phyloP scores from a whole-genome alignment of 768 basidiomycete species.

The Termitomyces sp. region DNA sequence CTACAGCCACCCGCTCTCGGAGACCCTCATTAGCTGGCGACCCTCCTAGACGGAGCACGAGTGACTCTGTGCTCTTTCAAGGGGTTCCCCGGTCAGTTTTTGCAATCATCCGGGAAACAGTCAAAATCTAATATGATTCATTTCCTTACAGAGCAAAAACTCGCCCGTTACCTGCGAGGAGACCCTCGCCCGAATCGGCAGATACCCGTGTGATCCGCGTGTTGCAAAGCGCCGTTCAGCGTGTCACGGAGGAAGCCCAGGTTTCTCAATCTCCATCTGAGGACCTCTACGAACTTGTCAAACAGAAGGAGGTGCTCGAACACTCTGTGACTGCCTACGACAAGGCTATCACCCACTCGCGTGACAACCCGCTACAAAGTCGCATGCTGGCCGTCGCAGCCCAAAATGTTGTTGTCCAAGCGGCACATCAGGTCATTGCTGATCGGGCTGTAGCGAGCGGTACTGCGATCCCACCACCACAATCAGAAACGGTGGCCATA shows the following conservation, averaged over 20 bases:
- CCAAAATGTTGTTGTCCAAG: conserved; percentile 78
- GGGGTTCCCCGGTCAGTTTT: conserved; percentile 33
- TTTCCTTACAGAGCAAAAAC: conserved; percentile 21
- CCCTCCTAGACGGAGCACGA: conserved; percentile 41
- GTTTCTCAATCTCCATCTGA: conserved; percentile 48
- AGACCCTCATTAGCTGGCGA: conserved; percentile 40
- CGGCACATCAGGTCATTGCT: conserved; percentile 64
- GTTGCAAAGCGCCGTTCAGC: conserved; percentile 71
- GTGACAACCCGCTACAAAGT: conserved; percentile 47
- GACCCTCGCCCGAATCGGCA: conserved; percentile 25
- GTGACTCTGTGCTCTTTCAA: conserved; percentile 44
- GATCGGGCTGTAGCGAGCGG: conserved; percentile 41
- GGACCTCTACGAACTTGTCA: conserved; percentile 64
- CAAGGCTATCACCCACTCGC: conserved; percentile 49
- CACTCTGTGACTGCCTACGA: conserved; percentile 74
- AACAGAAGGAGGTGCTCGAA: conserved; percentile 77
- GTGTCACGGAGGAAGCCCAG: conserved; percentile 72
- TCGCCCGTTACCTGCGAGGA: conserved; percentile 22
- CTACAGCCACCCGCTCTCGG: conserved; percentile 37
- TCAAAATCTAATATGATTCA: neutral
- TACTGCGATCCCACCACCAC: conserved; percentile 29
- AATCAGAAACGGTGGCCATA: conserved; percentile 37
- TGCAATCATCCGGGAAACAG: neutral
- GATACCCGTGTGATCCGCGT: conserved; percentile 78
- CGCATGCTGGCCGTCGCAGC: conserved; percentile 71